Percentiles rank a stretch among this genome's conserved stretches.
Conservation (phyloP, 2,329 filamentous ascomycete species). For the Juglanconis oblonga region DNA sequence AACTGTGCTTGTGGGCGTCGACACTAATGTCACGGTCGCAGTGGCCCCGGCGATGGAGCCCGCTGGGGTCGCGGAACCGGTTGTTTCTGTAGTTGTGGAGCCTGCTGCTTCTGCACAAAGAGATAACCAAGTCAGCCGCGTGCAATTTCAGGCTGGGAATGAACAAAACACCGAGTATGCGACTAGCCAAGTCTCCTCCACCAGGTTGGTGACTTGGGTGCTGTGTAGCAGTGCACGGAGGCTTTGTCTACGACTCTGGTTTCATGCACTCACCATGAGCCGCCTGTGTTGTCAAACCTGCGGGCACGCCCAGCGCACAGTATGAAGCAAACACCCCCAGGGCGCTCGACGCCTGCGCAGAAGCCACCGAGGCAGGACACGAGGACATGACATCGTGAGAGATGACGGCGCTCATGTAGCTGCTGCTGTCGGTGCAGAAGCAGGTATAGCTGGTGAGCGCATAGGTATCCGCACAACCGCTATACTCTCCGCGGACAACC, state of each 20-base stretch:
- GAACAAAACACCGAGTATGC: no score
- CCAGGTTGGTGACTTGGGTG: no score
- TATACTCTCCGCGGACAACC: conserved; percentile 17
- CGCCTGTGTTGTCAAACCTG: background rate
- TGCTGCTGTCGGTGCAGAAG: conserved; percentile 20
- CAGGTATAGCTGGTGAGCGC: conserved; percentile 19
- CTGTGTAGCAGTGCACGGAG: no score
- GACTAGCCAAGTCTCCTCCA: no score
- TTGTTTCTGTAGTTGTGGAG: background rate
- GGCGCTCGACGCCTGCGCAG: conserved; percentile 2
- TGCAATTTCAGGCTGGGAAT: background rate
- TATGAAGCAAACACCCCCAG: conserved; percentile 5
- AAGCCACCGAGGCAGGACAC: background rate
- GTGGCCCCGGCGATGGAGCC: background rate
- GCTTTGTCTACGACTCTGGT: background rate
- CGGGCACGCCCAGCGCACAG: conserved; percentile 7
- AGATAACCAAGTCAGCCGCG: background rate
- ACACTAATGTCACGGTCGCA: background rate
- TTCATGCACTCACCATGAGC: background rate
- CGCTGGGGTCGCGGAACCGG: background rate
- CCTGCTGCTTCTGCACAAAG: background rate
- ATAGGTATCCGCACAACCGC: conserved; percentile 19
- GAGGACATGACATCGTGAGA: conserved; percentile 2
- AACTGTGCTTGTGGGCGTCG: background rate
- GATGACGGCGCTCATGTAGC: conserved; percentile 16